Evolutionary conservation across 371 early-diverging fungal genomes (phyloP).

Genomic region (Apophysomyces variabilis): DNA sequence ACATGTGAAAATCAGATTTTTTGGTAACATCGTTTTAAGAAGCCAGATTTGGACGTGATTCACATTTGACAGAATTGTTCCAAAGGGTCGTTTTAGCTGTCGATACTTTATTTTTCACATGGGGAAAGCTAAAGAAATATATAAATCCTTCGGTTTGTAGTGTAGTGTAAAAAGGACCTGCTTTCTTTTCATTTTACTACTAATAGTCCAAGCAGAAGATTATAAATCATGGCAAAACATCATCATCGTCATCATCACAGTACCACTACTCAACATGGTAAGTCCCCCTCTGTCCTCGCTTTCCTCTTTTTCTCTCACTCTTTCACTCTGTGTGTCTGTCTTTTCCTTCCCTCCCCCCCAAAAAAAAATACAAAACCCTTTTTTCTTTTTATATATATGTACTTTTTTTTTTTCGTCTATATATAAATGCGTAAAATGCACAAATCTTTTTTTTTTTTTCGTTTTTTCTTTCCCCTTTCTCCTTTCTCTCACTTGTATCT

Average conservation of each 20-base stretch:
- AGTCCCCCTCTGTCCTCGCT: slow-evolving; percentile 7
- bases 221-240: not conserved
- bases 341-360: not conserved
- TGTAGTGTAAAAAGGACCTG: not conserved
- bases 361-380: not conserved
- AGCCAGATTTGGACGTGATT: slow-evolving; percentile 7
- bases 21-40: not conserved
- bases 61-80: slow-evolving; percentile 9
- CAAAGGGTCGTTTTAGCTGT: not conserved
- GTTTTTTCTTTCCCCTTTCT: not conserved
- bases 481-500: slow-evolving; percentile 7
- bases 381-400: not conserved
- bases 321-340: not conserved
- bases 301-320: not conserved
- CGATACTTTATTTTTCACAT: slow-evolving; percentile 4
- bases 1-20: slow-evolving; percentile 10
- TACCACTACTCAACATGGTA: slow-evolving; percentile 30
- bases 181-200: not conserved
- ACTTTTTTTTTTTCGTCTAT: no score
- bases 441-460: not conserved
- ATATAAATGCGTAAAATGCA: not conserved
- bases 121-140: not conserved
- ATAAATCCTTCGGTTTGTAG: not conserved
- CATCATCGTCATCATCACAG: slow-evolving; percentile 11
- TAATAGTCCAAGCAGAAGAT: not conserved